Base-by-base conservation (phyloP, 106 monocot species). In the Platanthera zijinensis region DNA sequence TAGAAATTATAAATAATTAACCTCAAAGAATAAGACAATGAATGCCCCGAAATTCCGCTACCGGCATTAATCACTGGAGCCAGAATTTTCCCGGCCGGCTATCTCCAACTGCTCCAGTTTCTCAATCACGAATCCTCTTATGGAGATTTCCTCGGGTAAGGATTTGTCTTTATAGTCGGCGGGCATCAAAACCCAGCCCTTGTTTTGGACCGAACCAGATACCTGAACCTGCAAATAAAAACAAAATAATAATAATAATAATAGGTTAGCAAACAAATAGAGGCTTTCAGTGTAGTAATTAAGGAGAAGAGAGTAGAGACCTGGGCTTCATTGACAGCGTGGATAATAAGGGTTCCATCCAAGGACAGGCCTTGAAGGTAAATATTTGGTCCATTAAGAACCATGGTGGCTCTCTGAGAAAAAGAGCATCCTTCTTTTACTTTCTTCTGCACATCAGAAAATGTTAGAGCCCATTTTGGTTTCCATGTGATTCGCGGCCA, bases 401-500 rank as follows among this genome's bases (percentile, higher is more conserved):
- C 80, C 79, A 97, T 12, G 5, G 93, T 86, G 13, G 96, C 93
- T 71, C 30, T 86, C 81, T 97, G 91, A 17, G 96, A 84, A 69
- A 93, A 17, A 14, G 87, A 84, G 74, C 91, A 89, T 59, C 48
- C 78, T 7, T 77, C 76, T 4, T 57, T 77, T 48, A 93, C 87
- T 83, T 93, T 97, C 48, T 48, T 85, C 52, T 73, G 93, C 9
- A 97, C 83, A 51, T 91, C 93, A 7, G 85, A 72, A 83, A 87
- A 97, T 76, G 78, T 84, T 3, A 85, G 5, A 50, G 75, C 96
- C 96, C 96, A 97, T 56, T 85, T 93, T 51, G 96, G 89, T 57
- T 71, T 85, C 96, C 96, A 93, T 45, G 78, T 79, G 71, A 97
- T 80, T 32, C 93, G 87, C 48, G 96, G 89, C 96, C 96, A 97